Evolutionary conservation across 1,284 basidiomycete genomes (phyloP), one percentile per base, ranked within the genome.

Genomic region (Limonomyces culmigenus): DNA sequence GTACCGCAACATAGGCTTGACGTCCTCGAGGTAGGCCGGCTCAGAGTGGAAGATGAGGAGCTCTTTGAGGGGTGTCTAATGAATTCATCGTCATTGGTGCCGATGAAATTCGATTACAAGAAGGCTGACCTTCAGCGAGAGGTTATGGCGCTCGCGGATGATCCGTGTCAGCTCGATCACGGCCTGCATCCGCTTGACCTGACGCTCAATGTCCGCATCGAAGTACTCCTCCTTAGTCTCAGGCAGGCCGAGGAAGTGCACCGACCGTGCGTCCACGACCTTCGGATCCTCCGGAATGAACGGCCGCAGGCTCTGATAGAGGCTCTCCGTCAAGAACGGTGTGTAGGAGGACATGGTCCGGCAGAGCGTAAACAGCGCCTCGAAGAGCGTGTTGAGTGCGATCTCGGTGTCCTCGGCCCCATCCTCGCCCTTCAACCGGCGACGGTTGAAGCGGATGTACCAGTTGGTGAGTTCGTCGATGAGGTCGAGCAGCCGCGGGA

Each of bases 401-500:
- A 78, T 63, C 13, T 79, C 53, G 6, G 92, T 93, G 51, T 98
- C 93, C 47, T 91, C 81, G 40, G 71, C 64, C 4, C 93, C 87
- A 49, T 88, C 84, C 55, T 95, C 87, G 33, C 95, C 95, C 67
- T 99, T 99, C 41, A 99, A 63, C 19, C 95, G 74, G 45, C 80
- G 79, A 39, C 95, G 78, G 60, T 98, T 99, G 68, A 98, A 98
- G 37, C 95, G 89, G 50, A 98, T 98, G 60, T 99, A 98, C 92
- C 93, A 97, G 56, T 99, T 99, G 33, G 95, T 99, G 41, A 98
- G 67, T 57, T 98, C 95, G 47, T 95, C 88, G 33, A 99, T 73
- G 42, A 98, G 75, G 44, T 87, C 84, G 39, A 97, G 66, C 37
- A 98, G 63, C 19, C 87, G 74, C n/a, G 91, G 89, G 41, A 96